Percentiles rank a stretch among this genome's conserved stretches.
Evolutionary conservation across 208 protist species (phyloP).

Genomic region (Wallacemonas rigidus): DNA sequence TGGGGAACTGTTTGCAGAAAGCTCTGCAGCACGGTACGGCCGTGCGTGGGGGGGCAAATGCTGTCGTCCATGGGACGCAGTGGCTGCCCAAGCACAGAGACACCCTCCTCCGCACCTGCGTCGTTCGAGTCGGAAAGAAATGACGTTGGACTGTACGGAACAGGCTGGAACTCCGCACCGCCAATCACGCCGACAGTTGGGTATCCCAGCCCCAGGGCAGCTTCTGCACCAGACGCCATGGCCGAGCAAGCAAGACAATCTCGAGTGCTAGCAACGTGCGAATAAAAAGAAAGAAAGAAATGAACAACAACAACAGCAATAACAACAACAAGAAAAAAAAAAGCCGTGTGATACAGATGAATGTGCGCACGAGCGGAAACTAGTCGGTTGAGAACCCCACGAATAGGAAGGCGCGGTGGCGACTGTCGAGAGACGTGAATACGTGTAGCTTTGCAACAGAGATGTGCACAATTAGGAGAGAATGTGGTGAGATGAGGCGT

Average conservation of each 20-base stretch:
- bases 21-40: slow-evolving; percentile 39
- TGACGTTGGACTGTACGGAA: background rate
- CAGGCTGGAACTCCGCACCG: background rate
- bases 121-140: slow-evolving; percentile 19
- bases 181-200: too few species aligned
- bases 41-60: background rate
- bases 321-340: slow-evolving; percentile 15
- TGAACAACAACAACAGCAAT: slow-evolving; percentile 3
- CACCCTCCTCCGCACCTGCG: background rate
- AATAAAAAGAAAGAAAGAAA: background rate
- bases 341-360: background rate
- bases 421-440: too few species aligned
- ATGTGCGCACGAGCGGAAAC: too few species aligned
- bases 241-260: too few species aligned
- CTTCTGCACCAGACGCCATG: too few species aligned
- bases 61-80: slow-evolving; percentile 4
- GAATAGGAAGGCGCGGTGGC: too few species aligned
- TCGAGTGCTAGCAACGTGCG: too few species aligned
- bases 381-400: too few species aligned
- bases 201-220: too few species aligned
- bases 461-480: too few species aligned
- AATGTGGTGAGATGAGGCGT: too few species aligned
- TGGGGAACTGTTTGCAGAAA: slow-evolving; percentile 78
- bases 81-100: background rate
- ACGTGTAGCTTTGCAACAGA: too few species aligned